Evolutionary conservation across 2,329 filamentous ascomycete species (phyloP).

Genomic region (Geosmithia putterillii): DNA sequence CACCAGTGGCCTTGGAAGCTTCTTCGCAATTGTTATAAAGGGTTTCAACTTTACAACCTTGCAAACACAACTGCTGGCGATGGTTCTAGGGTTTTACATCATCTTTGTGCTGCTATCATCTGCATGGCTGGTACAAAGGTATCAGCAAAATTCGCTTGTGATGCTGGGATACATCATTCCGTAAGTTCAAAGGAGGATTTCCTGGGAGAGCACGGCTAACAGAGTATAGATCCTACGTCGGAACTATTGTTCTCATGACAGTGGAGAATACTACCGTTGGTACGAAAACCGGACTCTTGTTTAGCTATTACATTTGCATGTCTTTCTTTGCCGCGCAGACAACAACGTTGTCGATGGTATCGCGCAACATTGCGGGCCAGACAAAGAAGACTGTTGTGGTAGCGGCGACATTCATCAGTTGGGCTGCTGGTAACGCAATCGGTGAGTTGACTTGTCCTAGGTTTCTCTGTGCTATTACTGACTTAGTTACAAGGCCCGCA

Average conservation of each 20-base stretch:
- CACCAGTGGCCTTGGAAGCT: slow-evolving; percentile 60
- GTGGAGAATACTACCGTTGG: slow-evolving; percentile 43
- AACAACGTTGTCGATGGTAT: slow-evolving; percentile 53
- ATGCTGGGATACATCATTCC: slow-evolving; percentile 50
- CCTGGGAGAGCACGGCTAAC: neutral
- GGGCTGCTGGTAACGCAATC: slow-evolving; percentile 56
- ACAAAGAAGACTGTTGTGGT: slow-evolving; percentile 62
- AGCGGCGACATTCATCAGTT: slow-evolving; percentile 58
- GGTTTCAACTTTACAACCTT: slow-evolving; percentile 42
- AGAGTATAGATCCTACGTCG: slow-evolving; percentile 46
- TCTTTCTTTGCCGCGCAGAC: slow-evolving; percentile 69
- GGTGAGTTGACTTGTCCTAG: slow-evolving; percentile 23
- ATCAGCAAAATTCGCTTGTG: slow-evolving; percentile 52
- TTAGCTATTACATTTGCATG: slow-evolving; percentile 65
- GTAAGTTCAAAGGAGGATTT: slow-evolving; percentile 25
- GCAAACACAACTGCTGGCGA: slow-evolving; percentile 60
- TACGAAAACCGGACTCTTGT: slow-evolving; percentile 53
- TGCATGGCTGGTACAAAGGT: slow-evolving; percentile 56
- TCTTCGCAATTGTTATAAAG: slow-evolving; percentile 63
- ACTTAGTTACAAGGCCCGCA: slow-evolving; percentile 36
- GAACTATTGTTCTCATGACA: slow-evolving; percentile 61
- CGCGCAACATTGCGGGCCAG: slow-evolving; percentile 58
- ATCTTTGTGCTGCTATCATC: slow-evolving; percentile 62
- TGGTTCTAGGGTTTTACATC: slow-evolving; percentile 65
- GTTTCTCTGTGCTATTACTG: neutral